Conservation (phyloP, 495 filamentous ascomycete species). For the Geoglossum glabrum region DNA sequence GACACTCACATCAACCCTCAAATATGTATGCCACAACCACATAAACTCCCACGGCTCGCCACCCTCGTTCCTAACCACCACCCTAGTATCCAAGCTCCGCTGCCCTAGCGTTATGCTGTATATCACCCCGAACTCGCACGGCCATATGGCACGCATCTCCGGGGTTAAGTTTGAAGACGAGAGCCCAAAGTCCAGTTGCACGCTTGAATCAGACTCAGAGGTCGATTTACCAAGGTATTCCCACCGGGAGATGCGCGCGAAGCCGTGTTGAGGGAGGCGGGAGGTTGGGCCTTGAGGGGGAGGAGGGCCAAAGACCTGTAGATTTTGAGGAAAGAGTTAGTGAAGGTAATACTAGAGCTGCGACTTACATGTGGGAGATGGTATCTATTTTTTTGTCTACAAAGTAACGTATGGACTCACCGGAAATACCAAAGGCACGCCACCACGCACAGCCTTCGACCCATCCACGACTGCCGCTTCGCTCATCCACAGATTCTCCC, state of each 20-base stretch:
- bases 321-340: not conserved
- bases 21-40: constrained; percentile 78
- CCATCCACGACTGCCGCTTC: constrained; percentile 50
- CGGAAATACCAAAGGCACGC: constrained; percentile 90
- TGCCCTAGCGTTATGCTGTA: constrained; percentile 74
- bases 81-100: constrained; percentile 54
- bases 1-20: constrained; percentile 49
- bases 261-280: constrained; percentile 79
- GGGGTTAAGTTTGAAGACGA: constrained; percentile 46
- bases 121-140: constrained; percentile 68
- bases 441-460: constrained; percentile 46
- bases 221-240: constrained; percentile 55
- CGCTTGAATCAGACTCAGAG: constrained; percentile 29
- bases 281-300: constrained; percentile 49
- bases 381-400: not conserved
- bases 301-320: constrained; percentile 74
- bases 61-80: constrained; percentile 78
- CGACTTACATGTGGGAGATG: not conserved
- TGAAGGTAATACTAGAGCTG: too few relatives aligned
- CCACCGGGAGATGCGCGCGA: constrained; percentile 71
- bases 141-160: constrained; percentile 45
- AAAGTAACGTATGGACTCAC: constrained; percentile 28
- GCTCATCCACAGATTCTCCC: constrained; percentile 79
- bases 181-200: constrained; percentile 84
- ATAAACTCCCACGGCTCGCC: constrained; percentile 70